Evolutionary conservation across 108 stramenopile genomes (phyloP).

Genomic region (Nitzschia sp.): DNA sequence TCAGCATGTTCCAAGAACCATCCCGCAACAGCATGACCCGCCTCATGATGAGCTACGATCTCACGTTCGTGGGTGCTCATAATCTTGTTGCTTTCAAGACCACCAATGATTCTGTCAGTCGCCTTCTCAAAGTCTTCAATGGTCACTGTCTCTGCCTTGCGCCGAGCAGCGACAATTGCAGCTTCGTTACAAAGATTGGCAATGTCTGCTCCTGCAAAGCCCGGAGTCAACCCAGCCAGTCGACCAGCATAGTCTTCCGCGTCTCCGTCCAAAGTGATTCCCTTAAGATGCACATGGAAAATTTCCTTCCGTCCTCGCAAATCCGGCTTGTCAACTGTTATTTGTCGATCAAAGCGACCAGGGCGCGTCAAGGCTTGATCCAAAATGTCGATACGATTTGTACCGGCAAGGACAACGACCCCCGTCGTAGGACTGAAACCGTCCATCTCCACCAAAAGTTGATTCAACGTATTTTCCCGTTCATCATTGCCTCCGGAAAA

Average conservation of each 20-base stretch:
- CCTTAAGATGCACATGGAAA: slow-evolving; percentile 89
- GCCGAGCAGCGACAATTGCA: slow-evolving; percentile 94
- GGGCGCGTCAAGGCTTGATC: slow-evolving; percentile 92
- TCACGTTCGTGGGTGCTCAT: slow-evolving; percentile 87
- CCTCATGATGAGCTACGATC: slow-evolving; percentile 97
- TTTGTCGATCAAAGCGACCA: slow-evolving; percentile 94
- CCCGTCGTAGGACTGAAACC: slow-evolving; percentile 89
- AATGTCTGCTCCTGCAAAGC: slow-evolving; percentile 96
- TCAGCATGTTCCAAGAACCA: slow-evolving; percentile 98
- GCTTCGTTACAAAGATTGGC: slow-evolving; percentile 99
- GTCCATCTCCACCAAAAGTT: slow-evolving; percentile 99
- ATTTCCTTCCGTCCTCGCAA: slow-evolving; percentile 92
- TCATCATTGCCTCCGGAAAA: slow-evolving; percentile 93
- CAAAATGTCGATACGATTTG: slow-evolving; percentile 93
- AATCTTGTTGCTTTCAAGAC: slow-evolving; percentile 93
- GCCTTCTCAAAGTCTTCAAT: slow-evolving; percentile 94
- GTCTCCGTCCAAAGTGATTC: slow-evolving; percentile 77
- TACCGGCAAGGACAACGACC: slow-evolving; percentile 92
- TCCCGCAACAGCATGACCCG: slow-evolving; percentile 94
- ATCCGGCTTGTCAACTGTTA: slow-evolving; percentile 94
- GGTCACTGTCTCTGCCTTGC: slow-evolving; percentile 80
- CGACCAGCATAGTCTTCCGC: slow-evolving; percentile 73
- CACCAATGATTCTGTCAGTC: slow-evolving; percentile 94
- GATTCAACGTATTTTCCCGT: slow-evolving; percentile 98
- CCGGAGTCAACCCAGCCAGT: slow-evolving; percentile 92